A percentile compares a stretch with the other conserved stretches of the same genome.
Evolutionary conservation across 139 green algal species (phyloP).

Genomic region (Gonium pectorale): DNA sequence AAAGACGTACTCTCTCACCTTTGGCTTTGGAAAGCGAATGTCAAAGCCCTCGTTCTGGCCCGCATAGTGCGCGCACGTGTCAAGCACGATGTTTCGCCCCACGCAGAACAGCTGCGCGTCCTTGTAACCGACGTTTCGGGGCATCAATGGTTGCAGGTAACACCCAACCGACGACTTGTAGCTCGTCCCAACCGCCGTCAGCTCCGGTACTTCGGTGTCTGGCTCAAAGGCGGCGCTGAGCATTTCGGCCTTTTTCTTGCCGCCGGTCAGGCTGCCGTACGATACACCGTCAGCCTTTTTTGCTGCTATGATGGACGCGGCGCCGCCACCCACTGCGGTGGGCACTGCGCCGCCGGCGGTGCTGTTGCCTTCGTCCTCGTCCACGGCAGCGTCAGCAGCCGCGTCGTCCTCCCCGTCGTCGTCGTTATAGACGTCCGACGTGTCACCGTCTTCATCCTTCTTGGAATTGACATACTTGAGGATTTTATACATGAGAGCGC

Average conservation of each 20-base stretch:
- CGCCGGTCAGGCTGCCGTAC: too few species aligned
- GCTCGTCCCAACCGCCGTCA: background rate
- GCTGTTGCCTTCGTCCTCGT: background rate
- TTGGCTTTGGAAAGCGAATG: conserved; percentile 39
- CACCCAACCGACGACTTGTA: conserved; percentile 24
- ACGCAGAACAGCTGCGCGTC: conserved; percentile 42
- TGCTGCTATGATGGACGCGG: background rate
- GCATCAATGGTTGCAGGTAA: conserved; percentile 38
- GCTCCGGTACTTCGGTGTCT: conserved; percentile 3
- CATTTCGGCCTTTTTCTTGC: background rate
- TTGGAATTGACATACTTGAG: conserved; percentile 5
- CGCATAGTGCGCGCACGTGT: conserved; percentile 33
- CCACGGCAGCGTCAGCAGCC: background rate
- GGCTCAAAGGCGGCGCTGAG: background rate
- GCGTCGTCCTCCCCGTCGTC: background rate
- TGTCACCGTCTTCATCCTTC: conserved; percentile 3
- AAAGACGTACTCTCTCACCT: background rate
- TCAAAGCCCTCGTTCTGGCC: conserved; percentile 22
- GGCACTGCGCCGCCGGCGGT: background rate
- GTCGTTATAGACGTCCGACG: conserved; percentile 10
- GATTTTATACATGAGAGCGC: conserved; percentile 29
- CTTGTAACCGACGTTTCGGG: conserved; percentile 43
- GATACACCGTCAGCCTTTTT: too few species aligned
- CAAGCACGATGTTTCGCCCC: conserved; percentile 44
- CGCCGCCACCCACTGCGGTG: background rate